Conservation (phyloP, 768 basidiomycete species). For the Gloeopeniophorella convolvens region DNA sequence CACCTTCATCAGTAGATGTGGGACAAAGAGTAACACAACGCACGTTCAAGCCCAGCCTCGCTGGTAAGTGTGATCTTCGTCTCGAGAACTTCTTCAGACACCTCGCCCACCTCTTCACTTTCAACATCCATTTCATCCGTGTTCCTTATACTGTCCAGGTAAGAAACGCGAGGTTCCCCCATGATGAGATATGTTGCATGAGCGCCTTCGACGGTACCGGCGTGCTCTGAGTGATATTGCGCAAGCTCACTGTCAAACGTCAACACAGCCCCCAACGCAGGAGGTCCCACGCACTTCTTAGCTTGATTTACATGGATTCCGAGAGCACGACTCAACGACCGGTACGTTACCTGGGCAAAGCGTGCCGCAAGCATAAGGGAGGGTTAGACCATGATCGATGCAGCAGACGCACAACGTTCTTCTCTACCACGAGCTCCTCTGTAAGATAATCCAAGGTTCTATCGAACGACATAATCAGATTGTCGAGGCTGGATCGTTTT, state of each 20-base stretch:
- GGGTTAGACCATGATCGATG: background rate
- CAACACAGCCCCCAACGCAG: background rate
- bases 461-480: slow-evolving; percentile 14
- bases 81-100: slow-evolving; percentile 39
- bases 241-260: slow-evolving; percentile 50
- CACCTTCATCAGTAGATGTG: background rate
- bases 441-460: slow-evolving; percentile 36
- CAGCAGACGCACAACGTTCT: slow-evolving; percentile 34
- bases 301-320: slow-evolving; percentile 70
- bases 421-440: slow-evolving; percentile 40
- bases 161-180: slow-evolving; percentile 36
- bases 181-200: slow-evolving; percentile 69
- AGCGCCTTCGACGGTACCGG: slow-evolving; percentile 35
- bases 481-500: background rate
- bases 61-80: slow-evolving; percentile 52
- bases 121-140: slow-evolving; percentile 31
- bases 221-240: slow-evolving; percentile 43
- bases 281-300: slow-evolving; percentile 52
- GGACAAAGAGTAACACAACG: slow-evolving; percentile 21
- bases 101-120: slow-evolving; percentile 32
- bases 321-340: slow-evolving; percentile 65
- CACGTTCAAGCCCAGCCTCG: slow-evolving; percentile 61
- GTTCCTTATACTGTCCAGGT: slow-evolving; percentile 2
- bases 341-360: slow-evolving; percentile 61
- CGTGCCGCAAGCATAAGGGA: background rate